A percentile compares a stretch with the other conserved stretches of the same genome.
These are phyloP conservation scores for Thielaviopsis ethacetica DNA, from an alignment of 2,329 filamentous ascomycete genomes.

Conservation along the genomic window DNA sequence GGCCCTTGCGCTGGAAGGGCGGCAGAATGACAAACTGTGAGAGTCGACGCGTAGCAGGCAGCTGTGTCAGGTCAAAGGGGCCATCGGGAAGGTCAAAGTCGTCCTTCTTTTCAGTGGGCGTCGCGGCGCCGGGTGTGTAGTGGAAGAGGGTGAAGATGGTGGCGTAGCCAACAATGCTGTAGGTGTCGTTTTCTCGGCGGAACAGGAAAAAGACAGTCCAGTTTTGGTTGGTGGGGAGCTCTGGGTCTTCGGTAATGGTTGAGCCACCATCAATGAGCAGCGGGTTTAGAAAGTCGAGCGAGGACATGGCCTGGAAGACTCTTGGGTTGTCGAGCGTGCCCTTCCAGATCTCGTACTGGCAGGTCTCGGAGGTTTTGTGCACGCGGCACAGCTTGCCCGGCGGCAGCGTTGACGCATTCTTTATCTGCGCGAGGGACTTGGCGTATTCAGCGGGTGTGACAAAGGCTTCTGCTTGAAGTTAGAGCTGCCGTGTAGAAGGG, in stretches of 20 bases:
- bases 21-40: constrained; percentile 89
- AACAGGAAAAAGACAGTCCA: constrained; percentile 91
- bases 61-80: constrained; percentile 35
- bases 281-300: constrained; percentile 68
- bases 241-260: constrained; percentile 37
- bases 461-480: constrained; percentile 48
- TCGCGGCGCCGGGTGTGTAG: constrained; percentile 29
- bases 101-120: constrained; percentile 10
- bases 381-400: constrained; percentile 6
- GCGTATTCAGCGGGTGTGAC: constrained; percentile 41
- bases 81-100: constrained; percentile 29
- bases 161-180: constrained; percentile 74
- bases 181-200: constrained; percentile 32
- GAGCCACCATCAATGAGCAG: constrained; percentile 91
- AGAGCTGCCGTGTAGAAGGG: too few species aligned
- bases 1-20: constrained; percentile 65
- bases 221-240: constrained; percentile 50
- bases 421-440: not conserved
- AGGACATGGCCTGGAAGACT: constrained; percentile 56
- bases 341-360: constrained; percentile 66
- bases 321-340: constrained; percentile 54
- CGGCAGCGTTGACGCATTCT: not conserved
- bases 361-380: not conserved
- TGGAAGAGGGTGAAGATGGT: constrained; percentile 81
- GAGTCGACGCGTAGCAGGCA: constrained; percentile 67